Percentiles rank a stretch among this genome's conserved stretches.
phyloP scores from a whole-genome alignment of 1,284 basidiomycete species.

The Microbotryum intermedium region DNA sequence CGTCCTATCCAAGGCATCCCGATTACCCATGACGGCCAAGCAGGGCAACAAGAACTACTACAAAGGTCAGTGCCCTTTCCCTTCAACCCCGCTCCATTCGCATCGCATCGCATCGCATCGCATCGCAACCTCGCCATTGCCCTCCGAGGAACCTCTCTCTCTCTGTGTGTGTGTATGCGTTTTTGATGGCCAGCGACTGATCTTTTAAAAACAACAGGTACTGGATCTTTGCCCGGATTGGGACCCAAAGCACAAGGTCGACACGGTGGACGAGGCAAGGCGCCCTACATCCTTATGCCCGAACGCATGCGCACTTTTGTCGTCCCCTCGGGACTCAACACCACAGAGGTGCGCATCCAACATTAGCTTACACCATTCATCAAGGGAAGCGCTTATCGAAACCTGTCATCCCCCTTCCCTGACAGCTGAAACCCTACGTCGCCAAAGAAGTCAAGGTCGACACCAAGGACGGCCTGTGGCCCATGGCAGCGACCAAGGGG shows the following conservation, averaged over 20 bases:
- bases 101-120: background rate
- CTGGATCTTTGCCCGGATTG: slow-evolving; percentile 32
- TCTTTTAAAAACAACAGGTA: slow-evolving; percentile 16
- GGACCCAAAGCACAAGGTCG: slow-evolving; percentile 32
- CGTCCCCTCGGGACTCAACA: slow-evolving; percentile 26
- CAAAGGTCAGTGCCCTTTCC: slow-evolving; percentile 54
- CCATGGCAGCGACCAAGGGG: slow-evolving; percentile 28
- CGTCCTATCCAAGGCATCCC: slow-evolving; percentile 64
- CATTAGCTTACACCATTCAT: background rate
- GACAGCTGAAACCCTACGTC: slow-evolving; percentile 34
- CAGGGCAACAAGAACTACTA: slow-evolving; percentile 86
- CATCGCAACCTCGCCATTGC: background rate
- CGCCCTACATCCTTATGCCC: slow-evolving; percentile 32
- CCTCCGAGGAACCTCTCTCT: background rate
- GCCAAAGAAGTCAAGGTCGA: slow-evolving; percentile 21
- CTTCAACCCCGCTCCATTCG: too few species aligned
- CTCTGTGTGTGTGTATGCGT: background rate
- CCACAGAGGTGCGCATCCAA: slow-evolving; percentile 14
- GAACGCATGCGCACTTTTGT: slow-evolving; percentile 35
- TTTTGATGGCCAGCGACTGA: background rate
- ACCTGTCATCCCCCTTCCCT: background rate
- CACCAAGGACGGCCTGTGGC: slow-evolving; percentile 25
- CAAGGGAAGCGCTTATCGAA: background rate
- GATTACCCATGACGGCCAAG: slow-evolving; percentile 69
- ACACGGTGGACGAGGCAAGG: slow-evolving; percentile 27